Base-by-base conservation (phyloP, 352 stramenopile genomes). In the Pythium brassicae region DNA sequence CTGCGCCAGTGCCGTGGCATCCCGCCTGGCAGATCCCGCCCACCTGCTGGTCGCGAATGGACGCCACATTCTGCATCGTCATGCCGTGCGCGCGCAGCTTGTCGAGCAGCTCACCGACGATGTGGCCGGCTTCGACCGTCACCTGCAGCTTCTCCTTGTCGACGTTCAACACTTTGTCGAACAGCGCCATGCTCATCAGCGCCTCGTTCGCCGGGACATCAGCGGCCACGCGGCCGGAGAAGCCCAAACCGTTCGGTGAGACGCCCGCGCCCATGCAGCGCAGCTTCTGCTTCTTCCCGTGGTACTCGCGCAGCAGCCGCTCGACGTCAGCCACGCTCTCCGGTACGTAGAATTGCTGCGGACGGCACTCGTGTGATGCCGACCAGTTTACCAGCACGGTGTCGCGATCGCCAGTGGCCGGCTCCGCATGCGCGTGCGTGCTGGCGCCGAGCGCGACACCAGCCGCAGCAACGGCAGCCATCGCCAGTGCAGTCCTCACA, bases 31-130 rank as follows among this genome's bases (percentile, higher is more conserved):
- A 92, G 62, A 99, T 98, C 2, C 97, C 97, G 32, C 94, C 97
- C 35, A 99, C 88, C 62, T 99, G 96, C 65, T 99, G 97, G 68
- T 99, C 93, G 35, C 92, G 94, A 69, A 99, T 99, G 5, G 91
- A 98, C 26, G 97, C 96, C n/a, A 99, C 89, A 60, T 99, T 99
- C 49, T 98, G 89, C 66, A 99, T 93, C 26, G 97, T 99, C 56
- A 99, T 72, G 43, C 87, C 85, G 63, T 97, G 70, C 20, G 55
- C 65, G 9, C 82, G 78, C 19, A 92, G 64, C 57, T 89, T 84
- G 56, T 87, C 76, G 51, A 94, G 76, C 51, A 94, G 59, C 40
- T 91, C 71, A 15, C 81, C 84, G 43, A 94, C 80, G 40, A 91
- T 81, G 54, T 85, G 71, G 6, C 82, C 82, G 3, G 77, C 72